These are phyloP conservation scores for Circinella minor DNA, from an alignment of 371 early-diverging fungal species.

Conservation along the genomic window DNA sequence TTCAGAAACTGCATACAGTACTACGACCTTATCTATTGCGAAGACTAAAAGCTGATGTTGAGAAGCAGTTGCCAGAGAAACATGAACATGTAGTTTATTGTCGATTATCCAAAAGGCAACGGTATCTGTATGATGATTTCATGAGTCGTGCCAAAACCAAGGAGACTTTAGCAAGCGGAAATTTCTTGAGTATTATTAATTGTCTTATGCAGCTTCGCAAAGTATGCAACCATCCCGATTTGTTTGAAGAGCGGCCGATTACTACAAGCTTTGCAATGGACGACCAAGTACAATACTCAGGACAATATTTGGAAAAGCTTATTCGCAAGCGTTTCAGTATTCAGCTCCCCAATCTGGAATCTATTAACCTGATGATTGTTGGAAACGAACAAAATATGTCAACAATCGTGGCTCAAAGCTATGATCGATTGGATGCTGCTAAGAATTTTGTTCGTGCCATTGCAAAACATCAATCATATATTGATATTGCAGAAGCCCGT, in stretches of 20 bases:
- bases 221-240: constrained; percentile 96
- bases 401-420: constrained; percentile 35
- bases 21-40: constrained; percentile 90
- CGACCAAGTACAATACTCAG: constrained; percentile 47
- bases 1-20: constrained; percentile 76
- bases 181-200: constrained; percentile 86
- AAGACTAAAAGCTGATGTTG: constrained; percentile 84
- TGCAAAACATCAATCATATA: constrained; percentile 25
- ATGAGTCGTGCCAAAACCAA: constrained; percentile 84
- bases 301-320: constrained; percentile 45
- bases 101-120: constrained; percentile 79
- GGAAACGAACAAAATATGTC: constrained; percentile 31
- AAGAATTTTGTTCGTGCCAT: constrained; percentile 39
- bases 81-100: constrained; percentile 83
- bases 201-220: constrained; percentile 96
- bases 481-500: constrained; percentile 35
- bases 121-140: constrained; percentile 88
- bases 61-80: constrained; percentile 86
- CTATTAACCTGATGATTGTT: constrained; percentile 55
- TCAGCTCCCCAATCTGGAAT: constrained; percentile 37
- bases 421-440: constrained; percentile 49
- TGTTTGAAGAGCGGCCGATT: constrained; percentile 91
- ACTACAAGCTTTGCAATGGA: constrained; percentile 78
- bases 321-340: constrained; percentile 51
- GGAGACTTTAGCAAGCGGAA: constrained; percentile 75